Percentiles rank a stretch among this genome's conserved stretches.
Conservation (phyloP, 108 stramenopile species). For the Skeletonema potamos region DNA sequence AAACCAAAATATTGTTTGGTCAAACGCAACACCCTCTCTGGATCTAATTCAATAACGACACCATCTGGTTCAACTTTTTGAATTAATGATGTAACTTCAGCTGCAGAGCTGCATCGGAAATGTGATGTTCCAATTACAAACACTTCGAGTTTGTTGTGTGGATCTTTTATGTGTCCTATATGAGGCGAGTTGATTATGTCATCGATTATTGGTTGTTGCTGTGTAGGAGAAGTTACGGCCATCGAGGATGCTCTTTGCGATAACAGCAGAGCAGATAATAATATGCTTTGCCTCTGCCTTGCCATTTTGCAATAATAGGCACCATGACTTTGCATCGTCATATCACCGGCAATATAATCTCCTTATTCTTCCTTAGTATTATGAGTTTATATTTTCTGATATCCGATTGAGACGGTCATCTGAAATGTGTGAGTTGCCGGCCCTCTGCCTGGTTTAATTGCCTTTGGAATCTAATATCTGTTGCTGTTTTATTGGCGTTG, state of each 20-base stretch:
- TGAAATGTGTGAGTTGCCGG: no score
- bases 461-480: no score
- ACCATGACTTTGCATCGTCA: no score
- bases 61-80: constrained; percentile 46
- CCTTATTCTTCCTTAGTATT: no score
- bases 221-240: not conserved
- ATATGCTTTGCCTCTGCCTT: not conserved
- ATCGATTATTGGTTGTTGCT: not conserved
- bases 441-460: no score
- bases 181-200: constrained; percentile 17
- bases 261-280: not conserved
- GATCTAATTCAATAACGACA: constrained; percentile 57
- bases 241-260: not conserved
- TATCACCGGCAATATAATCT: no score
- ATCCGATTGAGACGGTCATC: no score
- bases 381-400: no score
- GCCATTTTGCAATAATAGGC: no score
- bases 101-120: constrained; percentile 51
- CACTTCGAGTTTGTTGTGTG: not conserved
- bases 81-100: constrained; percentile 50
- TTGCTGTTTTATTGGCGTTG: no score
- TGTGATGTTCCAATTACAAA: constrained; percentile 64
- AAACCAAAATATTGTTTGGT: constrained; percentile 49
- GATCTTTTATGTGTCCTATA: constrained; percentile 18
- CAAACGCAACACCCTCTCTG: constrained; percentile 52